Conservation (phyloP, 768 basidiomycete species). For the Pleurotus pulmonarius region DNA sequence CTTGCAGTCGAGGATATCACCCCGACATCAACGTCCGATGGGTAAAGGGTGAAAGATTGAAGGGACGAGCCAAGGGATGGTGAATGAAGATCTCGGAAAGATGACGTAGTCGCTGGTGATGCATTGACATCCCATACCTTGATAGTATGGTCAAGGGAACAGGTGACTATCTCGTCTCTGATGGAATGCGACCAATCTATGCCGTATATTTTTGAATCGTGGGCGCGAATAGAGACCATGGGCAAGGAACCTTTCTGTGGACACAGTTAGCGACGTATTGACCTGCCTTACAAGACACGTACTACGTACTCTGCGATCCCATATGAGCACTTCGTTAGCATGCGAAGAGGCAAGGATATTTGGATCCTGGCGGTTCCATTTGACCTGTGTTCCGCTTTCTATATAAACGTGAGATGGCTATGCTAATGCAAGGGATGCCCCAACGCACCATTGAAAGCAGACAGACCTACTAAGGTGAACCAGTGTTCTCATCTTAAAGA, state of each 20-base stretch:
- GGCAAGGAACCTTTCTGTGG: slow-evolving; percentile 85
- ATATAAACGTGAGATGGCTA: slow-evolving; percentile 4
- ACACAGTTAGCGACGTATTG: too few relatives aligned
- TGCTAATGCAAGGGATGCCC: neutral
- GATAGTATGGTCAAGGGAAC: slow-evolving; percentile 91
- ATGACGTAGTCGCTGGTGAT: slow-evolving; percentile 8
- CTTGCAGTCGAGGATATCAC: neutral
- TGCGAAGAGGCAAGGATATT: slow-evolving; percentile 90
- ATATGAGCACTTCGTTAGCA: slow-evolving; percentile 80
- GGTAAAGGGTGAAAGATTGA: neutral
- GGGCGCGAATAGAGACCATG: slow-evolving; percentile 69
- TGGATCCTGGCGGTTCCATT: slow-evolving; percentile 90
- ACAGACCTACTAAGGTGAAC: slow-evolving; percentile 24
- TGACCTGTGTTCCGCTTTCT: slow-evolving; percentile 93
- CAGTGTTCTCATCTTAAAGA: neutral
- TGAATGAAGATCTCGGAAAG: neutral
- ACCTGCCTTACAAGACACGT: too few relatives aligned
- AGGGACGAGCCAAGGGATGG: neutral
- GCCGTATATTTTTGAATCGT: slow-evolving; percentile 92
- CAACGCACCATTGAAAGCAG: slow-evolving; percentile 39
- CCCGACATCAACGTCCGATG: neutral
- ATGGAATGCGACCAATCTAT: slow-evolving; percentile 89
- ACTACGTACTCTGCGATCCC: slow-evolving; percentile 82
- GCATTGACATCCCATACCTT: slow-evolving; percentile 74
- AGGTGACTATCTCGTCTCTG: slow-evolving; percentile 84